These are phyloP conservation scores for Cyberlindnera galapagoensis DNA, from an alignment of 805 yeast species.

Conservation along the genomic window DNA sequence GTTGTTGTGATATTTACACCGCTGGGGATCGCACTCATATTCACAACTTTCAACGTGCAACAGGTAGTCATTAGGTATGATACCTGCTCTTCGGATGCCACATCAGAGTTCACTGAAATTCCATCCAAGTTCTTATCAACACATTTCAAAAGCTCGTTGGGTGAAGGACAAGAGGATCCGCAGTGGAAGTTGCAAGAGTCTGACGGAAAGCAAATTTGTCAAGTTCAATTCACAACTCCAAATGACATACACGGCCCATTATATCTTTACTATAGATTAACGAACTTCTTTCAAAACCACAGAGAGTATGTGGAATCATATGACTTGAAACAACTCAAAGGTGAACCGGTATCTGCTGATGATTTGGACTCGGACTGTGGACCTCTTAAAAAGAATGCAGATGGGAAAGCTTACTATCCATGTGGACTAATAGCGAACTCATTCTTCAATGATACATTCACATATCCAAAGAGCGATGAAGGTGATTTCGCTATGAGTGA, in stretches of 20 bases:
- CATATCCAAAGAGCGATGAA: constrained; percentile 33
- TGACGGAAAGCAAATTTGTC: constrained; percentile 45
- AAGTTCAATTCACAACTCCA: constrained; percentile 67
- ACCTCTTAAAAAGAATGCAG: constrained; percentile 47
- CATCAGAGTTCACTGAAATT: constrained; percentile 37
- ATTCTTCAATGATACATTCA: constrained; percentile 80
- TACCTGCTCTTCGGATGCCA: constrained; percentile 51
- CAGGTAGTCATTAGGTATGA: constrained; percentile 71
- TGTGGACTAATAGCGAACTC: constrained; percentile 96
- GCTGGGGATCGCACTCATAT: constrained; percentile 77
- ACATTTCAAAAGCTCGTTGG: constrained; percentile 45
- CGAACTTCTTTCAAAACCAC: constrained; percentile 92
- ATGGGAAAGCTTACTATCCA: constrained; percentile 72
- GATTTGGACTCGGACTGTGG: constrained; percentile 50
- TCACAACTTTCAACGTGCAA: constrained; percentile 75
- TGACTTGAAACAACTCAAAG: constrained; percentile 76
- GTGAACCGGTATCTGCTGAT: constrained; percentile 52
- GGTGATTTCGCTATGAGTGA: constrained; percentile 25
- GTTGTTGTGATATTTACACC: constrained; percentile 82
- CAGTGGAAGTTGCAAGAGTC: constrained; percentile 52
- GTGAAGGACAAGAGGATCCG: constrained; percentile 30
- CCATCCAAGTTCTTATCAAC: constrained; percentile 52
- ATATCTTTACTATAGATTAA: constrained; percentile 75
- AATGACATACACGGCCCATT: constrained; percentile 62
- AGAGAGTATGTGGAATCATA: constrained; percentile 85